Base-by-base conservation (phyloP, 1,284 basidiomycete species). In the Volvariella volvacea region DNA sequence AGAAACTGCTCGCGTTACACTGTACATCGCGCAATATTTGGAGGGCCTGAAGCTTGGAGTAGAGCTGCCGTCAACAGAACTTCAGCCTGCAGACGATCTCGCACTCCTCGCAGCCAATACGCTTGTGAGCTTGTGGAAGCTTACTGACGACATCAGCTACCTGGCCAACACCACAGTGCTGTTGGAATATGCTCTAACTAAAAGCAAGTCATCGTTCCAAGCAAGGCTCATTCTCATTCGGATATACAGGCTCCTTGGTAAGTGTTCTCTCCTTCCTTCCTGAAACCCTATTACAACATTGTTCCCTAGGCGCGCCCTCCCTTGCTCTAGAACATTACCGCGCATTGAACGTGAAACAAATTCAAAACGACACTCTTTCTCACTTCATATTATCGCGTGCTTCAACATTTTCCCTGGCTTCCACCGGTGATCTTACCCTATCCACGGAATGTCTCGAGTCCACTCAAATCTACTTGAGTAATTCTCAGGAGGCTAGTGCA, bases 41-140 rank as follows among this genome's bases (percentile, higher is more conserved):
- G 67, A 76, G 2, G 83, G 74, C 6, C 71, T 93, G 12, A 64
- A 72, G 14, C 66, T 90, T 2, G 90, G 88, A 37, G 64, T 67
- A 41, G 67, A 73, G 43, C 70, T 93, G 16, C 76, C 83, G 1
- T 62, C 72, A 3, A 88, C 88, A 0, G 92, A 95, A 54, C 70
- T 92, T 38, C 92, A 95, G 55, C 88, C 86, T 14, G 87, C 80
- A 2, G 92, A 95, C 55, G 92, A 94, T 54, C 71, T 94, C 22
- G 83, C 75, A 7, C 69, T 93, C 20, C 68, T 95, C 10, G 78
- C 83, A 3, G 83, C 73, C 1, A 85, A 85, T 54, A 74, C 76
- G 1, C 71, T 82, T 44, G 72, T 92, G 39, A 76, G 70, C 48
- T 65, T 81, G 15, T 91, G 83, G 79, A 67, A 66, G 37, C 56